phyloP scores from a whole-genome alignment of 2,329 filamentous ascomycete genomes.

The Ophiognomonia clavigignenti-juglandacearum region DNA sequence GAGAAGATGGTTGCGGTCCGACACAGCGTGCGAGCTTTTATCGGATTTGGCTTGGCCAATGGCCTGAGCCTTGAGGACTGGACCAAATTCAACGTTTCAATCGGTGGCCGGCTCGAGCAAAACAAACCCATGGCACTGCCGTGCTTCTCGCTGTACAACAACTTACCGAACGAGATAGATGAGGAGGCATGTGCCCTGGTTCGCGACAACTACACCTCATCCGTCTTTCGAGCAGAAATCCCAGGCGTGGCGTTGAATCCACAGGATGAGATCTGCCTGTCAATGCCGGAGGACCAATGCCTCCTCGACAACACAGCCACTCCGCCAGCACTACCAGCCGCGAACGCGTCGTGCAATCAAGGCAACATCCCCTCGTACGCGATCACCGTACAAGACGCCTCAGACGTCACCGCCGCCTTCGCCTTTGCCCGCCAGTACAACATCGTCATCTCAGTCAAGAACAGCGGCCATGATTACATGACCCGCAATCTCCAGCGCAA shows the following conservation, averaged over 20 bases:
- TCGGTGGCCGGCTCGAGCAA: neutral
- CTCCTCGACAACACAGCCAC: slow-evolving; percentile 20
- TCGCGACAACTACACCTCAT: slow-evolving; percentile 22
- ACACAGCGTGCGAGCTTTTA: neutral
- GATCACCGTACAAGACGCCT: slow-evolving; percentile 18
- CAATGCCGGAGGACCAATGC: slow-evolving; percentile 24
- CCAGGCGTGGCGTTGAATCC: slow-evolving; percentile 23
- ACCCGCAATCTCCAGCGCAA: slow-evolving; percentile 26
- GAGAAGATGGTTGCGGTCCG: neutral
- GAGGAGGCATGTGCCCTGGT: slow-evolving; percentile 20
- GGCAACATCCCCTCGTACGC: slow-evolving; percentile 23
- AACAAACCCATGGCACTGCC: slow-evolving; percentile 19
- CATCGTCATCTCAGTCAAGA: slow-evolving; percentile 26
- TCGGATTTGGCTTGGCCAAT: neutral
- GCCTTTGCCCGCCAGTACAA: slow-evolving; percentile 20
- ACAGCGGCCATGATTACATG: slow-evolving; percentile 30
- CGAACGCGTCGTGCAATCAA: slow-evolving; percentile 21
- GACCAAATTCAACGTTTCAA: neutral
- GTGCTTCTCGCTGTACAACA: slow-evolving; percentile 25
- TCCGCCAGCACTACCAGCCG: slow-evolving; percentile 17
- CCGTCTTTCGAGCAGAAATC: slow-evolving; percentile 19
- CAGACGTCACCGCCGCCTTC: slow-evolving; percentile 19
- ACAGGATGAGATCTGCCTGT: slow-evolving; percentile 24
- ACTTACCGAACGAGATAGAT: slow-evolving; percentile 14
- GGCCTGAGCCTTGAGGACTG: neutral